Conservation (phyloP, 1,139 yeast species). For the Yamadazyma membranifaciens region DNA sequence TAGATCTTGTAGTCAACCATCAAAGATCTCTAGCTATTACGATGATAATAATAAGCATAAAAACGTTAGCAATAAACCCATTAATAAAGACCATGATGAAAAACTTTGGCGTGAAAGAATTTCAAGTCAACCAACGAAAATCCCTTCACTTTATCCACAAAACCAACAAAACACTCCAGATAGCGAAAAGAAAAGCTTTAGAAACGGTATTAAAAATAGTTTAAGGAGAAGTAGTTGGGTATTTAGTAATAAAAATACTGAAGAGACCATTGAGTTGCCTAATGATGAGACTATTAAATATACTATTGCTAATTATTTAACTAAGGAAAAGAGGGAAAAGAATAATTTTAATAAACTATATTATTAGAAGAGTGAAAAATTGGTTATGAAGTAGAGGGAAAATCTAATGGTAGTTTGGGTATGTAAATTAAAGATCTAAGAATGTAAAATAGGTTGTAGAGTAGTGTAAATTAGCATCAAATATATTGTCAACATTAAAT, state of each 20-base stretch:
- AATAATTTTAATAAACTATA: background rate
- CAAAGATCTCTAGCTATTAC: background rate
- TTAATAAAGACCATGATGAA: background rate
- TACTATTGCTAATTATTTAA: slow-evolving; percentile 12
- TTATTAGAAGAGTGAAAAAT: background rate
- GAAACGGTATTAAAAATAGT: background rate
- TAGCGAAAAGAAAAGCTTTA: too few relatives aligned
- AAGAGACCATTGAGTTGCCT: background rate
- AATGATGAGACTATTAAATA: slow-evolving; percentile 9
- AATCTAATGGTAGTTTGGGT: background rate
- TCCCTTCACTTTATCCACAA: background rate
- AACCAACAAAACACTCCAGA: background rate
- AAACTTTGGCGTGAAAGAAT: background rate
- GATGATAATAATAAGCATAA: background rate
- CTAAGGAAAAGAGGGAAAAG: slow-evolving; percentile 6
- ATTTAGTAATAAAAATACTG: background rate
- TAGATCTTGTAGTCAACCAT: slow-evolving; percentile 1
- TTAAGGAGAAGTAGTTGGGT: slow-evolving; percentile 3
- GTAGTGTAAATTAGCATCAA: background rate
- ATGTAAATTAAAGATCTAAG: background rate
- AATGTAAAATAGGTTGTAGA: background rate
- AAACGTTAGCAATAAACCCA: background rate
- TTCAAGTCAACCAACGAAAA: background rate
- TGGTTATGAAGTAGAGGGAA: background rate
- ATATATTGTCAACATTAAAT: too few relatives aligned